Evolutionary conservation across 2,329 filamentous ascomycete species (phyloP), one percentile per base, ranked within the genome.

Genomic region (Botrytis hyacinthi): DNA sequence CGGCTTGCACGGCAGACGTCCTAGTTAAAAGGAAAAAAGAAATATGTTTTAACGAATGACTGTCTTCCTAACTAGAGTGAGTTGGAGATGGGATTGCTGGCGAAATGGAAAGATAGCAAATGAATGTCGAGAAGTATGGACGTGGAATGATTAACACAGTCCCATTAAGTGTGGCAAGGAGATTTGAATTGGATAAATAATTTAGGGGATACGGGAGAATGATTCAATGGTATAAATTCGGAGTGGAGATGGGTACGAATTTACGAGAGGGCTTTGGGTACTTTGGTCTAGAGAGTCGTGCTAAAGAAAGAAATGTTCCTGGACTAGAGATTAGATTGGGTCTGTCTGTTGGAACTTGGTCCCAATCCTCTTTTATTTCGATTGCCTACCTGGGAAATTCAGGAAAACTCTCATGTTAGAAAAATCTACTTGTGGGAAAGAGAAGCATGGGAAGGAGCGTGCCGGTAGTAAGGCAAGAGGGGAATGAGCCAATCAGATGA

Each of bases 121-220:
- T 22, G 65, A 68, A 54, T 29, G 65, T n/a, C 32, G 32, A 40
- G 65, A n/a, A 20, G 65, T 29, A 37, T 40, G 65, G 65, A 51
- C 3, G 40, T 48, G 26, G 48, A 20, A 35, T 46, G 65, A 54
- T 68, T 57, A 57, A 57, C 9, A 57, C 26, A 8, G 65, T 57
- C 35, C 22, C 65, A 57, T 57, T 57, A 68, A 68, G 65, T 26
- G 65, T 68, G 35, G 65, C 48, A 42, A 68, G 40, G 65, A 68
- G 65, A 68, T 68, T 68, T 57, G 65, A 32, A 57, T 57, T 9
- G 26, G 14, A 67, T 26, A 32, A 68, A 68, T n/a, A 68, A 68
- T 68, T 68, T 68, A 54, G 46, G 48, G 65, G 48, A 68, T 68
- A 40, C 65, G 65, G 65, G 65, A 20, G 14, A 46, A 67, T n/a